Percentiles rank a stretch among this genome's conserved stretches.
Evolutionary conservation across 805 yeast genomes (phyloP).

Genomic region (Hyphopichia homilentoma): DNA sequence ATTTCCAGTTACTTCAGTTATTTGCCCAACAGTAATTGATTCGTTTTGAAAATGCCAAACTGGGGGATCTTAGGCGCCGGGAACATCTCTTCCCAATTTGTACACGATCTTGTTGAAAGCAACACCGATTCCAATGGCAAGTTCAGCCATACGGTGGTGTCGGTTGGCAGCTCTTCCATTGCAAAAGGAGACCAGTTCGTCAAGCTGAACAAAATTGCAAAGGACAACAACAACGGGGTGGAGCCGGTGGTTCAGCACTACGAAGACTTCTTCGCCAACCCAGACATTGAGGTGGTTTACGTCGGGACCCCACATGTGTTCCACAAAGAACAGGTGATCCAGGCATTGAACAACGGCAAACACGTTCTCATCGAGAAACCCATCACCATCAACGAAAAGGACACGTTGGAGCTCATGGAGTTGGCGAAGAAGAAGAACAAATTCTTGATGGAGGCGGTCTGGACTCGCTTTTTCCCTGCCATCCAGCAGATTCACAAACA

Average conservation of each 20-base stretch:
- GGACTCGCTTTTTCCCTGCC: slow-evolving; percentile 55
- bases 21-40: too few species aligned
- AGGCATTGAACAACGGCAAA: slow-evolving; percentile 42
- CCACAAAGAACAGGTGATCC: slow-evolving; percentile 44
- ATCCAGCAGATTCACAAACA: slow-evolving; percentile 29
- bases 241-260: slow-evolving; percentile 29
- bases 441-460: slow-evolving; percentile 57
- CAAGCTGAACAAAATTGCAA: slow-evolving; percentile 11
- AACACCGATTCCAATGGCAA: slow-evolving; percentile 17
- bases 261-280: slow-evolving; percentile 40
- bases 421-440: slow-evolving; percentile 41
- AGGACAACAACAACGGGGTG: slow-evolving; percentile 21
- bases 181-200: slow-evolving; percentile 35
- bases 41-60: too few species aligned
- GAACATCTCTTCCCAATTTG: slow-evolving; percentile 44
- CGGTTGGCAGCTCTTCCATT: slow-evolving; percentile 37
- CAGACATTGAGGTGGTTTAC: slow-evolving; percentile 46
- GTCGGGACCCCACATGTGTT: slow-evolving; percentile 53
- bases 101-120: slow-evolving; percentile 31
- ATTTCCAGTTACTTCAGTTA: too few species aligned
- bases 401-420: slow-evolving; percentile 37
- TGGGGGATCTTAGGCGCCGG: slow-evolving; percentile 55
- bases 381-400: slow-evolving; percentile 44
- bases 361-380: slow-evolving; percentile 58
- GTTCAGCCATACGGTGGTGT: slow-evolving; percentile 28